Conservation (phyloP, 352 stramenopile genomes). For the Pythium scleroteichum region DNA sequence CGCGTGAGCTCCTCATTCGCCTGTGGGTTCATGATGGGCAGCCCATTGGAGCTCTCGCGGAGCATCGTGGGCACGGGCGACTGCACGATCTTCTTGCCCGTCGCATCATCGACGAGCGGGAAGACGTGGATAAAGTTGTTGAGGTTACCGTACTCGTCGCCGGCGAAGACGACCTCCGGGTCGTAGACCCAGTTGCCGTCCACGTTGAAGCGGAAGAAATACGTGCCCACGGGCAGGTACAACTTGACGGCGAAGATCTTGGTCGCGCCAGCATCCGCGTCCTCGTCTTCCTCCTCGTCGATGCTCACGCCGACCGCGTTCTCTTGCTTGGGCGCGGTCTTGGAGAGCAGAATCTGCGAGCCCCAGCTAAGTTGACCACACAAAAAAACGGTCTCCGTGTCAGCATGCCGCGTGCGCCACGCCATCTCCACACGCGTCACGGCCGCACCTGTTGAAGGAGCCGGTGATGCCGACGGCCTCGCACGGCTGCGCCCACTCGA, state of each 20-base stretch:
- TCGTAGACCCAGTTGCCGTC: slow-evolving; percentile 85
- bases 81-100: slow-evolving; percentile 52
- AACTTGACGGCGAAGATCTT: slow-evolving; percentile 43
- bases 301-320: slow-evolving; percentile 18
- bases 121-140: slow-evolving; percentile 86
- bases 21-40: slow-evolving; percentile 74
- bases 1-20: slow-evolving; percentile 64
- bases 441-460: slow-evolving; percentile 77
- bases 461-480: slow-evolving; percentile 67
- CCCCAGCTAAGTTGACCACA: slow-evolving; percentile 64
- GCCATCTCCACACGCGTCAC: too few species aligned
- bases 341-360: slow-evolving; percentile 68
- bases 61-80: slow-evolving; percentile 70
- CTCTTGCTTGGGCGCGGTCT: neutral
- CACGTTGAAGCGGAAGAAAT: slow-evolving; percentile 82
- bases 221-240: slow-evolving; percentile 61
- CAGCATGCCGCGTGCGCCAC: too few species aligned
- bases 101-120: slow-evolving; percentile 14
- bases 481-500: slow-evolving; percentile 62
- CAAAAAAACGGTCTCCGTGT: too few species aligned
- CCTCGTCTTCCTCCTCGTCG: slow-evolving; percentile 16
- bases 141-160: slow-evolving; percentile 84
- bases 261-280: slow-evolving; percentile 5
- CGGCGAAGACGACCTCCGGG: slow-evolving; percentile 76
- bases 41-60: slow-evolving; percentile 43